Evolutionary conservation across 2,329 filamentous ascomycete genomes (phyloP), one percentile per base, ranked within the genome.

Genomic region (Colletotrichum truncatum): DNA sequence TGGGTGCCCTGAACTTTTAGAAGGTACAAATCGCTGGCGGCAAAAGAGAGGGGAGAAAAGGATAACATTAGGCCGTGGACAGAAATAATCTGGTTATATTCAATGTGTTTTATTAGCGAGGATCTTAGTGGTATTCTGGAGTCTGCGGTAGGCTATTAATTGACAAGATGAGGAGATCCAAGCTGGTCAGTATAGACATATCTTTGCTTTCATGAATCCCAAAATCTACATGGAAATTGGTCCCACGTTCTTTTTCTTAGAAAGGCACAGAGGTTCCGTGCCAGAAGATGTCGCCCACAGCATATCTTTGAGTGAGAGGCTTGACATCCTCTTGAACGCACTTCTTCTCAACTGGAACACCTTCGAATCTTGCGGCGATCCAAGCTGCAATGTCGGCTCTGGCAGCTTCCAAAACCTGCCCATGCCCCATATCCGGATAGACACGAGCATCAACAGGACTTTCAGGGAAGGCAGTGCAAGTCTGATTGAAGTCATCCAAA

Each of bases 1-100:
- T 1, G 79, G 76, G 0, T 82, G 79, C 52, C 64, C 67, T 0
- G 77, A 82, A 26, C 51, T 81, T 3, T 52, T 80, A 12, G 68
- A 74, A n/a, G 72, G 74, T 26, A 79, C 77, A 2, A 79, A 80
- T 69, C 68, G 66, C 36, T 80, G 78, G 77, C 68, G 74, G 18
- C 32, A 36, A 23, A 49, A 10, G 21, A 49, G 63, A 30, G 63
- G 63, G 18, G 56, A 66, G 16, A 55, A 39, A 26, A 56, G 41
- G 25, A 12, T 63, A n/a, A 52, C 21, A 1, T 52, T 59, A 12
- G 23, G 18, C 4, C 16, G 32, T 6, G 4, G 23, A 6, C n/a
- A 18, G 4, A 32, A 25, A 43, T 23, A 23, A 14, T 28, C n/a
- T 46, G 23, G 9, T 8, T 6, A 28, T 5, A 38, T 38, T 10